These are phyloP conservation scores for Mycothermus thermophilus DNA, from an alignment of 495 filamentous ascomycete genomes.

Conservation along the genomic window DNA sequence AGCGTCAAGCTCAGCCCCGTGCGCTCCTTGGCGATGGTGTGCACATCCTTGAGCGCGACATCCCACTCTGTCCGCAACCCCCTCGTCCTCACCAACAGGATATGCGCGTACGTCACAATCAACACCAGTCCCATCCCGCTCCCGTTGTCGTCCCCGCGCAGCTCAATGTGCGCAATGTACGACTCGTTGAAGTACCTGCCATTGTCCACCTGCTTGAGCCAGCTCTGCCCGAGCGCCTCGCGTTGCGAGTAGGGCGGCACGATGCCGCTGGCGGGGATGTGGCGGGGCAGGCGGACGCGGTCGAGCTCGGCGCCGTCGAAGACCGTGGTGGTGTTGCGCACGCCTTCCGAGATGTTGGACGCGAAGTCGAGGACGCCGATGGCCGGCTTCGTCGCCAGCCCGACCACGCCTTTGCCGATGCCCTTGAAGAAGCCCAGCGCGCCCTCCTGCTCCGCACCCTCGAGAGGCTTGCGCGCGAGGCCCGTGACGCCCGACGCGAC, in stretches of 20 bases:
- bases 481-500: conserved; percentile 89
- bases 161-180: conserved; percentile 92
- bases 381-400: conserved; percentile 86
- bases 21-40: conserved; percentile 91
- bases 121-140: no score
- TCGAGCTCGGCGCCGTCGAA: conserved; percentile 92
- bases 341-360: conserved; percentile 89
- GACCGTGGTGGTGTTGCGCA: conserved; percentile 95
- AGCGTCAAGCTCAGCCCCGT: conserved; percentile 83
- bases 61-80: conserved; percentile 86
- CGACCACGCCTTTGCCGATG: conserved; percentile 86
- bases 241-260: conserved; percentile 92
- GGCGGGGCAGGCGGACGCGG: conserved; percentile 79
- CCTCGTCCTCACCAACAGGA: conserved; percentile 79
- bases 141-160: conserved; percentile 74
- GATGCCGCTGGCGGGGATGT: conserved; percentile 82
- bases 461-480: conserved; percentile 79
- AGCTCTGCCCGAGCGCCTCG: conserved; percentile 93
- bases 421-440: conserved; percentile 91
- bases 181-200: conserved; percentile 95
- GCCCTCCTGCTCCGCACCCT: conserved; percentile 93
- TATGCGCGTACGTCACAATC: conserved; percentile 83
- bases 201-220: conserved; percentile 94
- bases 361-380: conserved; percentile 95
- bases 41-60: conserved; percentile 84